These are phyloP conservation scores for Aspergillus glaucus DNA, from an alignment of 2,329 filamentous ascomycete genomes.

Conservation along the genomic window DNA sequence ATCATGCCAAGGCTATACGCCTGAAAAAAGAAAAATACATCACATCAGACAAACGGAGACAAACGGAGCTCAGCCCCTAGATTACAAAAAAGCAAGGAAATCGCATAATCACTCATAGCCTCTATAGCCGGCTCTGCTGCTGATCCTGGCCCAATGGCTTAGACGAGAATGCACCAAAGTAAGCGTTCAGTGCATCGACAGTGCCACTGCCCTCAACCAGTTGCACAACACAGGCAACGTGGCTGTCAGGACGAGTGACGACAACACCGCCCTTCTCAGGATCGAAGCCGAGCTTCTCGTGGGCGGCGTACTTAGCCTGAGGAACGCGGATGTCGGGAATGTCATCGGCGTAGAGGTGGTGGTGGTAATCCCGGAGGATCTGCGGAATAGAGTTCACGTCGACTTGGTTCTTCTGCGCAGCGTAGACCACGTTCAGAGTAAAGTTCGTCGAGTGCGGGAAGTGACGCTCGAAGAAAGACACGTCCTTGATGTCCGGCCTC, in stretches of 20 bases:
- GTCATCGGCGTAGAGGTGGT: constrained; percentile 84
- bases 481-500: constrained; percentile 50
- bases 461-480: constrained; percentile 68
- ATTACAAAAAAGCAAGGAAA: constrained; percentile 8
- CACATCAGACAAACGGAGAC: neutral
- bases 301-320: constrained; percentile 65
- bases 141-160: constrained; percentile 43
- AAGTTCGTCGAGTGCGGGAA: constrained; percentile 82
- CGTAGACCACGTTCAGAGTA: constrained; percentile 71
- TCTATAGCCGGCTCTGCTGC: constrained; percentile 30
- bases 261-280: constrained; percentile 70
- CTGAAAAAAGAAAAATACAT: constrained; percentile 14
- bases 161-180: constrained; percentile 68
- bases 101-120: neutral
- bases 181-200: constrained; percentile 72
- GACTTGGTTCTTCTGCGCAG: constrained; percentile 59
- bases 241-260: constrained; percentile 79
- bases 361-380: constrained; percentile 66
- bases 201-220: constrained; percentile 72
- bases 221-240: constrained; percentile 69
- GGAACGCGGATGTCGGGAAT: constrained; percentile 65
- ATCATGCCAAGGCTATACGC: constrained; percentile 18
- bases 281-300: constrained; percentile 79
- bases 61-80: neutral
- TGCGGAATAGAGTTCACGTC: constrained; percentile 68